Conservation (phyloP, 345 rosid genomes). For the Sisymbrium altissimum region DNA sequence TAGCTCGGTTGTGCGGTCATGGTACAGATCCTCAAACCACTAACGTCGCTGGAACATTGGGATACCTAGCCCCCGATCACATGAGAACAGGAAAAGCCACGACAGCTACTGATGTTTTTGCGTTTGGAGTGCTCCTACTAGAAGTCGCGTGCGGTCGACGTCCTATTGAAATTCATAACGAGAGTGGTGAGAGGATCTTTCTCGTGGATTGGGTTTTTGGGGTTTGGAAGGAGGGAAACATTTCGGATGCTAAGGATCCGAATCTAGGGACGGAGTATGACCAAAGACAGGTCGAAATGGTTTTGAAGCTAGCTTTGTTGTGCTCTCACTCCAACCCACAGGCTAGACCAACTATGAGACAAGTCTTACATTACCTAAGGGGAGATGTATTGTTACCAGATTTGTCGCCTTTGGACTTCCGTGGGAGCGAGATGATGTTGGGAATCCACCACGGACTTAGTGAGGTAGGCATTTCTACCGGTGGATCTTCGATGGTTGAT, state of each 20-base stretch:
- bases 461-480: background rate
- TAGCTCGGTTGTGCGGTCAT: constrained; percentile 67
- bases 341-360: constrained; percentile 69
- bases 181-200: background rate
- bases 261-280: constrained; percentile 27
- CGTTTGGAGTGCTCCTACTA: constrained; percentile 75
- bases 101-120: constrained; percentile 57
- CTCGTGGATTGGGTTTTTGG: constrained; percentile 72
- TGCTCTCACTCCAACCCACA: constrained; percentile 43
- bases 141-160: constrained; percentile 73
- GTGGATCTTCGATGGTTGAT: background rate
- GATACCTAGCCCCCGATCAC: constrained; percentile 81
- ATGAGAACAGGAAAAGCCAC: constrained; percentile 28
- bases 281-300: constrained; percentile 43
- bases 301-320: constrained; percentile 60
- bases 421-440: background rate
- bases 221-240: constrained; percentile 39
- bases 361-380: constrained; percentile 59
- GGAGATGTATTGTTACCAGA: constrained; percentile 53
- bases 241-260: constrained; percentile 51
- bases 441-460: background rate
- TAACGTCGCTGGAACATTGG: constrained; percentile 76
- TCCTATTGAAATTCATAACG: constrained; percentile 59
- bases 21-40: constrained; percentile 73
- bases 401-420: constrained; percentile 8